Conservation (phyloP, 768 basidiomycete genomes). For the Plicaturopsis crispa region DNA sequence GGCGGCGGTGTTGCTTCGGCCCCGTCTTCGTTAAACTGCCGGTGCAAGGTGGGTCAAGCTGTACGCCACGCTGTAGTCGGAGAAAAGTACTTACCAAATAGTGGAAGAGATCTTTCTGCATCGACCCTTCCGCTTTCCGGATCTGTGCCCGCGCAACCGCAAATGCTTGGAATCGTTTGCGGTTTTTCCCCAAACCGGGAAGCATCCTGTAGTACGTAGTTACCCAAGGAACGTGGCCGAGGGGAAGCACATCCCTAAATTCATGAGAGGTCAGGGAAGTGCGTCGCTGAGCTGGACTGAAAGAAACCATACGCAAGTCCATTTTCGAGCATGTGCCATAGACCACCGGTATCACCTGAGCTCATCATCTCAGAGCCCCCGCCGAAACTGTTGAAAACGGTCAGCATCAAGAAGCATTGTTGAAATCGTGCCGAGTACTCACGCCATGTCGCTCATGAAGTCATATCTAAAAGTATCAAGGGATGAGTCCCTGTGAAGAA, state of each 20-base stretch:
- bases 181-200: constrained; percentile 26
- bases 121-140: constrained; percentile 29
- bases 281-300: background rate
- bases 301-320: background rate
- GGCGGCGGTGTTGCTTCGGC: constrained; percentile 21
- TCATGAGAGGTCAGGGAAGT: background rate
- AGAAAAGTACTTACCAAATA: constrained; percentile 23
- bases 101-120: constrained; percentile 30
- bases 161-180: constrained; percentile 33
- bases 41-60: background rate
- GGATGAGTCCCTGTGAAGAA: background rate
- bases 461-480: constrained; percentile 21
- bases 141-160: constrained; percentile 27
- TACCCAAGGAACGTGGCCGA: background rate
- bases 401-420: background rate
- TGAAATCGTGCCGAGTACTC: constrained; percentile 5
- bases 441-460: constrained; percentile 33
- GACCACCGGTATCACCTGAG: constrained; percentile 5
- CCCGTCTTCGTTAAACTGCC: constrained; percentile 34
- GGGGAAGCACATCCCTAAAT: background rate
- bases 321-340: constrained; percentile 6
- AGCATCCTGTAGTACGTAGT: constrained; percentile 5
- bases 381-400: constrained; percentile 10
- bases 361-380: constrained; percentile 12
- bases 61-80: background rate